phyloP scores from a whole-genome alignment of 495 filamentous ascomycete species.

The Aspergillus biplanus region DNA sequence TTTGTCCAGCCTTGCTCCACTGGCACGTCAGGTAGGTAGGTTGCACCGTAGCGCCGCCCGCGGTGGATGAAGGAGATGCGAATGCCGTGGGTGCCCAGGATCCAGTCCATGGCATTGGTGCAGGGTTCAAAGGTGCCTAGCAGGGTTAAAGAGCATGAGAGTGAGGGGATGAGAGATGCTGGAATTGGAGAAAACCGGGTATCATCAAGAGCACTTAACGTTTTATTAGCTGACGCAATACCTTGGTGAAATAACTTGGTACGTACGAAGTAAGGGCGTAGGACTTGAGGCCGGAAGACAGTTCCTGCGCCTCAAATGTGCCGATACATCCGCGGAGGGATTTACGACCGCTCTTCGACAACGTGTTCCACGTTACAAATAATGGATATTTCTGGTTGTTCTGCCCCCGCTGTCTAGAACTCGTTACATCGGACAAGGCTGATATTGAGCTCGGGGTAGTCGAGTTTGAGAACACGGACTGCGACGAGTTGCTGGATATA shows the following conservation, averaged over 20 bases:
- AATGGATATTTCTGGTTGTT: constrained; percentile 60
- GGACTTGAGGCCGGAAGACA: constrained; percentile 70
- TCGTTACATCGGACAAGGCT: constrained; percentile 31
- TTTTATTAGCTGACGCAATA: constrained; percentile 15
- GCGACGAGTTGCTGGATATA: constrained; percentile 47
- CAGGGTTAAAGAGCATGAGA: constrained; percentile 74
- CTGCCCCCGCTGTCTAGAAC: constrained; percentile 24
- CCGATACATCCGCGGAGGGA: constrained; percentile 93
- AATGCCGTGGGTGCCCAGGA: constrained; percentile 80
- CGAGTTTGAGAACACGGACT: constrained; percentile 42
- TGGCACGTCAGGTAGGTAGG: constrained; percentile 91
- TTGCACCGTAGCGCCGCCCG: constrained; percentile 65
- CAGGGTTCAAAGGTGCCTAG: constrained; percentile 77
- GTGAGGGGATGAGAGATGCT: constrained; percentile 63
- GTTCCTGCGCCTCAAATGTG: constrained; percentile 82
- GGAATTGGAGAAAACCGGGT: constrained; percentile 79
- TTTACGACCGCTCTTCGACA: constrained; percentile 62
- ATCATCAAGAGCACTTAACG: constrained; percentile 78
- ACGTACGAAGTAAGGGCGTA: constrained; percentile 86
- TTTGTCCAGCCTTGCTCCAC: constrained; percentile 94
- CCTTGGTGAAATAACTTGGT: not conserved
- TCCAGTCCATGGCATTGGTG: constrained; percentile 79
- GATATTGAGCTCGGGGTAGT: constrained; percentile 52
- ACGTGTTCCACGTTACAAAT: constrained; percentile 94
- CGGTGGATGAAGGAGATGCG: constrained; percentile 73